Evolutionary conservation across 352 stramenopile species (phyloP), one percentile per base, ranked within the genome.

Genomic region (Globisporangium spiculum): DNA sequence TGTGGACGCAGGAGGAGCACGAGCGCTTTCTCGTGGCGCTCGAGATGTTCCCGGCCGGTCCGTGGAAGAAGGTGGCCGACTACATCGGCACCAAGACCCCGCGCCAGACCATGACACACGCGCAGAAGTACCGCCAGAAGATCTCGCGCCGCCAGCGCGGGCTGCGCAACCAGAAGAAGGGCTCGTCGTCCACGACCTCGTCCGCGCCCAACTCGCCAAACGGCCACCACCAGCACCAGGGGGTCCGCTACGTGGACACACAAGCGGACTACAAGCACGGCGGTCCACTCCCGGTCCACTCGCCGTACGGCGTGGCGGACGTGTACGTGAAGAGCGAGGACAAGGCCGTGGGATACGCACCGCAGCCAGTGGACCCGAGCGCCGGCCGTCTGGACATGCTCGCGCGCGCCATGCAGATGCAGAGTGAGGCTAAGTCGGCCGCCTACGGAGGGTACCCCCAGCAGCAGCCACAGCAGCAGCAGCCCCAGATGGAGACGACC

Each of bases 51-150:
- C 88, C 88, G 0, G 81, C 84, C 5, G 88, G 88, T 5, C 88
- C 88, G 16, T 96, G 88, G 88, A 93, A 94, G 75, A 90, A 88
- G 34, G 85, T 96, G n/a, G 83, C 87, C 3, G 86, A 92, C 53
- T 83, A 89, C 68, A 91, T 96, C 54, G 83, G 86, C 61, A 93
- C 88, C 10, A 93, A 94, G 67, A 96, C 88, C 5, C 83, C 95
- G 8, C 91, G 96, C 22, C 97, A 99, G 77, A 99, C 98, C 41
- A 93, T 93, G 86, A 93, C 86, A 0, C 86, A 93, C 64, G 86
- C 86, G 52, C 86, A 93, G 36, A 93, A 93, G 75, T 93, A 93
- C 72, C 83, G 86, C 18, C 86, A 93, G 67, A 93, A 93, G 76
- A 92, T 92, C 65, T 78, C 86, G 67, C 80, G 86, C 6, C 83